phyloP scores from a whole-genome alignment of 495 filamentous ascomycete species.

The Aspergillus campestris region DNA sequence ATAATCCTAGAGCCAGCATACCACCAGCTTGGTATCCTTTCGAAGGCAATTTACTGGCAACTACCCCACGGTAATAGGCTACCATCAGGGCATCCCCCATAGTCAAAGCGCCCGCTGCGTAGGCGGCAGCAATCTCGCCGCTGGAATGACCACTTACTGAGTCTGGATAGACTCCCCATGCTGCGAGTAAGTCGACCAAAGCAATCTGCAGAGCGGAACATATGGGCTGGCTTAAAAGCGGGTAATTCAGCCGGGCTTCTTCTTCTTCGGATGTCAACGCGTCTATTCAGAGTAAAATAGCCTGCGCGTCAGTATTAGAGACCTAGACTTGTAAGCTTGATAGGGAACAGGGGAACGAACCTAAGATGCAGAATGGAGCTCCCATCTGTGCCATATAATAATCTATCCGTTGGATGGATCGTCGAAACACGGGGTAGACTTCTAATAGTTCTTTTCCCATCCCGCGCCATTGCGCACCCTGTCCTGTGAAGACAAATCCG shows the following conservation, averaged over 20 bases:
- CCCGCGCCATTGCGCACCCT: slow-evolving; percentile 4
- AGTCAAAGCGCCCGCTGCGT: slow-evolving; percentile 18
- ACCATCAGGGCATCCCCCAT: slow-evolving; percentile 15
- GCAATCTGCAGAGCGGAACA: slow-evolving; percentile 36
- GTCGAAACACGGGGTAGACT: not conserved
- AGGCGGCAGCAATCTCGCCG: slow-evolving; percentile 32
- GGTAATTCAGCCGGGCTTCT: too few relatives aligned
- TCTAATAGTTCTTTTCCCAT: slow-evolving; percentile 1
- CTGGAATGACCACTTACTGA: slow-evolving; percentile 28
- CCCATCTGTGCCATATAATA: not conserved
- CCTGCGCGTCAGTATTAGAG: too few relatives aligned
- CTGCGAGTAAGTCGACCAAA: slow-evolving; percentile 26
- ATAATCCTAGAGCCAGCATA: slow-evolving; percentile 27
- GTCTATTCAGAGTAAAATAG: not conserved
- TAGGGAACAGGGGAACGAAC: not conserved
- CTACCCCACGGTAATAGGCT: slow-evolving; percentile 23
- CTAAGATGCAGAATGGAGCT: not conserved
- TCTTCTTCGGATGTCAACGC: too few relatives aligned
- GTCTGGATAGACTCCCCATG: slow-evolving; percentile 23
- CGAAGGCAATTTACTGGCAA: slow-evolving; percentile 4
- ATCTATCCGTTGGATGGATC: not conserved
- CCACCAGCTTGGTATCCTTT: slow-evolving; percentile 8
- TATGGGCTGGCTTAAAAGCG: slow-evolving; percentile 17
- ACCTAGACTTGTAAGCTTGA: not conserved
- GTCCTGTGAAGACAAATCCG: slow-evolving; percentile 3